Percentiles rank a stretch among this genome's conserved stretches.
These are phyloP conservation scores for Cenchrus americanus DNA, from an alignment of 176 grass and related monocot genomes.

Conservation along the genomic window DNA sequence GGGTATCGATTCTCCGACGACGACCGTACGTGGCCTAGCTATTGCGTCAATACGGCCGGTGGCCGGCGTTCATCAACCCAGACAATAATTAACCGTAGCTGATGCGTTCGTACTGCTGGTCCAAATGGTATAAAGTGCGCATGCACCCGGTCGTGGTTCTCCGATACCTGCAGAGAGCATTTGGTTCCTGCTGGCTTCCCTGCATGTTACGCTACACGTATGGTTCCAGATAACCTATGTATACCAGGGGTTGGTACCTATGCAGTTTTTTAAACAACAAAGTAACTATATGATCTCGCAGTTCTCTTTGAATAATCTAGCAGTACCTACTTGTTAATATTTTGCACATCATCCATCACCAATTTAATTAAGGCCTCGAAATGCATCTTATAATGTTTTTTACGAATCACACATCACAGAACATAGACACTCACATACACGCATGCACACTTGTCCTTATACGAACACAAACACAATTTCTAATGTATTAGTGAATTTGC, in stretches of 20 bases:
- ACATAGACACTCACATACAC: no score
- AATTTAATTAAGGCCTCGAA: neutral
- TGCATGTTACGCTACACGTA: neutral
- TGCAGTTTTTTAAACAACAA: neutral
- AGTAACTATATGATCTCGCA: neutral
- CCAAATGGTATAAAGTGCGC: neutral
- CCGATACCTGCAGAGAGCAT: neutral
- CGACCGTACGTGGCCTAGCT: neutral
- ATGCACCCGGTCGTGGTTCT: slow-evolving; percentile 21
- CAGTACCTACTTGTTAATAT: neutral
- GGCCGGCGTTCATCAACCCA: neutral
- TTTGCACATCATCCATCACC: neutral
- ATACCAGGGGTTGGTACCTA: neutral
- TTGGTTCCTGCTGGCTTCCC: neutral
- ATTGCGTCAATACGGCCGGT: neutral
- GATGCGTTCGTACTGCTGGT: slow-evolving; percentile 12
- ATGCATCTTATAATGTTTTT: neutral
- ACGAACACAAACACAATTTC: neutral
- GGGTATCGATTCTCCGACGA: slow-evolving; percentile 14
- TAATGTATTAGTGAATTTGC: neutral
- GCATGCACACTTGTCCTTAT: no score
- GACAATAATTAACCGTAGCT: neutral
- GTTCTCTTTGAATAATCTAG: neutral
- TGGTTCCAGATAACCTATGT: neutral
- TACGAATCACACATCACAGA: no score